phyloP scores from a whole-genome alignment of 805 yeast species.

The Phaffomyces thermotolerans region DNA sequence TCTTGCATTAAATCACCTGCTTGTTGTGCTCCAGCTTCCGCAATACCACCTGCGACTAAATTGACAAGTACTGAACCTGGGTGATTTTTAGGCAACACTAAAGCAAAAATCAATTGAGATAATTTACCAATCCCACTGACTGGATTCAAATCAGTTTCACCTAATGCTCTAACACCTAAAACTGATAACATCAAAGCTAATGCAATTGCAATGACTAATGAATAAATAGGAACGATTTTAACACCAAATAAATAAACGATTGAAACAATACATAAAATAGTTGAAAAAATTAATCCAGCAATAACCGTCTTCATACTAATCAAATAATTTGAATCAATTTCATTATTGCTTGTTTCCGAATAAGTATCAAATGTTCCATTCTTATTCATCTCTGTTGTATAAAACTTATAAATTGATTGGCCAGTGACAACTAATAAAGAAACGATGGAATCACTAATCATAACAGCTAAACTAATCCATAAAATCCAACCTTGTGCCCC shows the following conservation, averaged over 20 bases:
- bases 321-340: constrained; percentile 35
- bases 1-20: constrained; percentile 99
- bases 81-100: constrained; percentile 63
- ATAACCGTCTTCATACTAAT: constrained; percentile 43
- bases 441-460: constrained; percentile 87
- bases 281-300: constrained; percentile 58
- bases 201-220: constrained; percentile 59
- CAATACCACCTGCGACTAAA: constrained; percentile 90
- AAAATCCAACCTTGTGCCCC: constrained; percentile 98
- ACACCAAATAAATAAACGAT: constrained; percentile 63
- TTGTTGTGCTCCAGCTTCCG: constrained; percentile 98
- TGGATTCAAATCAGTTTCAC: constrained; percentile 95
- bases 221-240: constrained; percentile 58
- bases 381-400: background rate
- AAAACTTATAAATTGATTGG: constrained; percentile 31
- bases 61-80: constrained; percentile 82
- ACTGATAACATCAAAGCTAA: constrained; percentile 76
- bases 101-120: constrained; percentile 82
- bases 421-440: constrained; percentile 60
- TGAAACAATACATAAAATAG: constrained; percentile 58
- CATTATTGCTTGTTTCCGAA: constrained; percentile 12
- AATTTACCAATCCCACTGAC: constrained; percentile 95
- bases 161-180: constrained; percentile 87
- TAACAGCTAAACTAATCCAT: constrained; percentile 88
- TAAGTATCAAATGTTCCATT: background rate